Base-by-base conservation (phyloP, 805 yeast genomes). In the Ogataea philodendri region DNA sequence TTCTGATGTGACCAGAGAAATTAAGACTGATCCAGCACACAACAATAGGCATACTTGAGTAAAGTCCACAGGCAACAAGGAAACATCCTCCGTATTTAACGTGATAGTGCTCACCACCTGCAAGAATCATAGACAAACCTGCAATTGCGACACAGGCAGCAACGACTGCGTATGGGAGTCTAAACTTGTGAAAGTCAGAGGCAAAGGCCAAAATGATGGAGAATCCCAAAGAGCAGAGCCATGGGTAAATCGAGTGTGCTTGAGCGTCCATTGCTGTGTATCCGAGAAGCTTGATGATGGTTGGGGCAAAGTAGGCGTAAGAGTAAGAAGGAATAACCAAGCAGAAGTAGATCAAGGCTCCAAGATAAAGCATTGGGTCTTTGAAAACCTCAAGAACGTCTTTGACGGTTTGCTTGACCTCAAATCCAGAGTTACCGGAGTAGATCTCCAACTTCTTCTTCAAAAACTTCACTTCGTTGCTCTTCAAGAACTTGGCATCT, bases 181-280 rank as follows among this genome's bases (percentile, higher is more conserved):
- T 68, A 22, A 55, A 52, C 42, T 71, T 65, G 15, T 63, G 35
- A 30, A 52, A 59, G 55, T 86, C 95, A 1, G 93, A 81, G 38
- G 69, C 44, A 40, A 67, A 63, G 0, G 95, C 90, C n/a, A 72
- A 44, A 4, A 74, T 49, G 61, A 81, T 78, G 27, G 81, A 73
- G 21, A 73, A 63, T 5, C 81, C 87, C 52, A 86, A 82, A 0
- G 95, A 84, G 18, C 71, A 63, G 26, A 84, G 67, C 89, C 94
- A 87, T 14, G 95, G 94, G 47, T 86, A 88, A 31, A 87, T 84
- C 0, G 95, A 82, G 62, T 80, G 81, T 37, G 81, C 73, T 59
- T 87, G 87, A 7, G 94, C 90, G 37, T 73, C 66, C 50, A 78
- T 81, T 3, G 85, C 79, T 2, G 85, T 70, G 65, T 80, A 70